phyloP scores from a whole-genome alignment of 805 yeast genomes.

The Sugiyamaella floridensis region DNA sequence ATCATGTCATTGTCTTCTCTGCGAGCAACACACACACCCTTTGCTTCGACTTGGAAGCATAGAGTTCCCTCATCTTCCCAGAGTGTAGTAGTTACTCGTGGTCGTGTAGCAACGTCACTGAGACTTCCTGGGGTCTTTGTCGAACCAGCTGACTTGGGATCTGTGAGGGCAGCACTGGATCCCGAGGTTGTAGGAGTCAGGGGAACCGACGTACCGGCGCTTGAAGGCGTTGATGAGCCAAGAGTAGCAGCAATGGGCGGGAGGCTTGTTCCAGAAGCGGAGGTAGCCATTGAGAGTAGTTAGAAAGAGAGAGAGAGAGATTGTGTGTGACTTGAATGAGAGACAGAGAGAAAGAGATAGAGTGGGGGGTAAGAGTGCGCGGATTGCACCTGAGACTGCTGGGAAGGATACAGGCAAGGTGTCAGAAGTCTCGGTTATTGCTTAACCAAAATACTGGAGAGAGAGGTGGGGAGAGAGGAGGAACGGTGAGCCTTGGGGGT shows the following conservation, averaged over 20 bases:
- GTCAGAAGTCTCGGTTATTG: background rate
- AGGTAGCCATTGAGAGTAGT: background rate
- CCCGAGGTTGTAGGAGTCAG: background rate
- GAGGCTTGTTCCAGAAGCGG: background rate
- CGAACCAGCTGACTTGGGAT: background rate
- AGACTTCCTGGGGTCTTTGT: background rate
- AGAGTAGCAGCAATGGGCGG: background rate
- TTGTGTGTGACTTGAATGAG: background rate
- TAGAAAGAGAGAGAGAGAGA: background rate
- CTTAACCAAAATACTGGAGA: background rate
- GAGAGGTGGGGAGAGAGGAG: too few relatives aligned
- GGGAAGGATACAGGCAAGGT: background rate
- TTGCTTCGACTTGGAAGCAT: slow-evolving; percentile 80
- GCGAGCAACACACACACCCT: slow-evolving; percentile 72
- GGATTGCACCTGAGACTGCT: background rate
- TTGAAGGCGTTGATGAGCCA: background rate
- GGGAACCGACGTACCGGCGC: background rate
- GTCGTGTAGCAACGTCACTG: slow-evolving; percentile 21
- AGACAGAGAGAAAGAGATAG: background rate
- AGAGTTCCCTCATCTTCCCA: slow-evolving; percentile 86
- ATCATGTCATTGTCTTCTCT: slow-evolving; percentile 82
- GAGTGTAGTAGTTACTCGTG: slow-evolving; percentile 72
- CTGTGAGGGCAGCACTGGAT: background rate
- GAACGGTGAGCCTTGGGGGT: background rate
- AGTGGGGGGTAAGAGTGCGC: background rate